phyloP scores from a whole-genome alignment of 2,329 filamentous ascomycete genomes.

The Diaporthe humulicola region DNA sequence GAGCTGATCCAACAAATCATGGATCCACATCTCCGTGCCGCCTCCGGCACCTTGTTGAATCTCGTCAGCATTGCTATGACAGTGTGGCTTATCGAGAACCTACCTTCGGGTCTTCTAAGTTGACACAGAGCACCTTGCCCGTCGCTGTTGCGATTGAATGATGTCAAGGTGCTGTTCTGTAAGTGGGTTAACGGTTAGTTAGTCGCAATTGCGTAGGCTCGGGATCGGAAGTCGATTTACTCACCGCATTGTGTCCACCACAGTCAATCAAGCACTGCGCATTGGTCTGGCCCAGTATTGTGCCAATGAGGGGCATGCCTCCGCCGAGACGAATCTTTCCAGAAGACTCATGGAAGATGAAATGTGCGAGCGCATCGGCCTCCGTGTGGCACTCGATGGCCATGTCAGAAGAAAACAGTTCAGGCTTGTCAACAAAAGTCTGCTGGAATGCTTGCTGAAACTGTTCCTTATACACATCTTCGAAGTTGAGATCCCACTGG shows the following conservation, averaged over 20 bases:
- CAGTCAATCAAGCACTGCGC: not conserved
- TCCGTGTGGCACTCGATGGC: not conserved
- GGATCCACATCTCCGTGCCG: not conserved
- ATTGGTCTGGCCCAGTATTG: not conserved
- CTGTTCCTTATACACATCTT: not conserved
- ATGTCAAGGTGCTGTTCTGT: not conserved
- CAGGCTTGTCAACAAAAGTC: not conserved
- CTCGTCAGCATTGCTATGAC: not conserved
- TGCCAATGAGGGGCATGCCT: not conserved
- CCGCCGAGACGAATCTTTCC: accelerated
- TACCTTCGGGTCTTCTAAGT: not conserved
- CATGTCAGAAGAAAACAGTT: not conserved
- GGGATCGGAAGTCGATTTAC: not conserved
- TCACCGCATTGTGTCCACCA: not conserved
- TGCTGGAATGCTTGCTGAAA: not conserved
- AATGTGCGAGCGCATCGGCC: not conserved
- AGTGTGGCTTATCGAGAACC: not conserved
- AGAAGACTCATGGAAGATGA: not conserved
- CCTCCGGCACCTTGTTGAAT: not conserved
- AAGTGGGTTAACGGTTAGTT: no score
- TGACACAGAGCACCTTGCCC: not conserved
- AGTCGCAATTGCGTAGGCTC: not conserved
- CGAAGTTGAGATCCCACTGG: not conserved
- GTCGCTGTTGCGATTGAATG: not conserved
- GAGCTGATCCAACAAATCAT: not conserved